Percentiles rank a stretch among this genome's conserved stretches.
Evolutionary conservation across 2,329 filamentous ascomycete species (phyloP).

Genomic region (Chalaropsis thielavioides): DNA sequence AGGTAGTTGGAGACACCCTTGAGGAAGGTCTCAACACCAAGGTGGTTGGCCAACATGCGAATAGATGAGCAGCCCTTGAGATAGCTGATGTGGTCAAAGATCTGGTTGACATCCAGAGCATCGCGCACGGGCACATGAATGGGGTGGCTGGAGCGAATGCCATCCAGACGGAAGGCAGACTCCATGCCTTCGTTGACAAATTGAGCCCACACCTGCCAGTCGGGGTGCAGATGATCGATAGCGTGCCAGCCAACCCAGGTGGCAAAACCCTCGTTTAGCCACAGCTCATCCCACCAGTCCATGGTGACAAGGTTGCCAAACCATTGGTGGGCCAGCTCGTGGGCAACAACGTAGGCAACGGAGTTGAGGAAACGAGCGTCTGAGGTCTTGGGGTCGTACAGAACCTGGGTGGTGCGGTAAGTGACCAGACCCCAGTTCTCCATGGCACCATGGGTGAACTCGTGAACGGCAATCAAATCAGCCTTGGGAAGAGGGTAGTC

Average conservation of each 20-base stretch:
- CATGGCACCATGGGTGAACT: conserved; percentile 81
- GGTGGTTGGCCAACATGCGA: conserved; percentile 84
- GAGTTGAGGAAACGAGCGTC: conserved; percentile 84
- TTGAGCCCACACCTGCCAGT: conserved; percentile 96
- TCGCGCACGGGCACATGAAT: conserved; percentile 93
- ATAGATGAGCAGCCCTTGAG: conserved; percentile 93
- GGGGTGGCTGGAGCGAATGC: conserved; percentile 80
- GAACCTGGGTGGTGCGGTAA: conserved; percentile 83
- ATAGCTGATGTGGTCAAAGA: conserved; percentile 95
- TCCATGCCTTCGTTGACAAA: conserved; percentile 94
- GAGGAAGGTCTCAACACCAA: conserved; percentile 78
- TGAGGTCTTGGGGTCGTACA: conserved; percentile 89
- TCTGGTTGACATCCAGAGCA: conserved; percentile 91
- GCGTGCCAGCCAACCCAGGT: conserved; percentile 97
- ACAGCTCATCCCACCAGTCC: conserved; percentile 92
- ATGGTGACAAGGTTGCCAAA: conserved; percentile 91
- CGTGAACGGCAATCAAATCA: conserved; percentile 79
- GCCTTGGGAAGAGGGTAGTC: conserved; percentile 90
- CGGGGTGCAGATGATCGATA: conserved; percentile 79
- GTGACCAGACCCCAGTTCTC: conserved; percentile 96
- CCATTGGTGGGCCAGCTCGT: conserved; percentile 94
- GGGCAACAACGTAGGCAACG: conserved; percentile 94
- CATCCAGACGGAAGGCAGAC: conserved; percentile 77
- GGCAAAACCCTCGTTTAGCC: conserved; percentile 92
- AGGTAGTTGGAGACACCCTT: conserved; percentile 83